Base-by-base conservation (phyloP, 805 yeast genomes). In the Kuraishia floccosa region DNA sequence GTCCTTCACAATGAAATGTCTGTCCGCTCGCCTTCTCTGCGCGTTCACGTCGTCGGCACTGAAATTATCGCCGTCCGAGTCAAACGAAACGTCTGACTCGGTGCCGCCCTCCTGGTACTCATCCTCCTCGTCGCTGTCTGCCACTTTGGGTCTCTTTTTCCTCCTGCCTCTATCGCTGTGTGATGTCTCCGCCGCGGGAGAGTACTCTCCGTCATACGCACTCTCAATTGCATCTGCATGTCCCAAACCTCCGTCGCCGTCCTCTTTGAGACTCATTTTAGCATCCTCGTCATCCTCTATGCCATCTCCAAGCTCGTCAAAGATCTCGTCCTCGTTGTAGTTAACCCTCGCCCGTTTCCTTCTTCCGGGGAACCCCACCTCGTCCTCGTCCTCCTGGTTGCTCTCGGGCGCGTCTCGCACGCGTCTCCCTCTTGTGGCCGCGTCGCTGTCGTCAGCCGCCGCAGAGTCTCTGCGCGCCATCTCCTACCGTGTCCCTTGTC, bases 301-400 rank as follows among this genome's bases (percentile, higher is more conserved):
- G 8, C 16, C 16, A 6, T 21, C 29, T 15, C 27, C 27, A 5
- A n/a, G 21, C 2, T 21, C 34, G n/a, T 18, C 30, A 23, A 21
- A 28, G 15, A 17, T 8, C 4, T 12, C 24, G 15, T 32, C 31
- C 29, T 32, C 35, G 19, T 32, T 29, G 25, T 32, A 32, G 25
- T 32, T 28, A 17, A 32, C 17, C 20, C 22, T 28, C 5, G 27
- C 22, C 15, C 22, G 24, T 20, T 32, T 32, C n/a, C n/a, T n/a
- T 13, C 35, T 31, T 25, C 31, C 25, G 24, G 23, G 17, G 13
- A 12, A 16, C 11, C 19, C 17, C 12, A 28, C 11, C 18, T 28
- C 28, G 16, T 29, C 29, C n/a, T 32, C 32, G 13, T 26, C 16
- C 15, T 28, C 27, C 5, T 12, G 17, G 10, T 30, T 27, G 17